Percentiles rank a stretch among this genome's conserved stretches.
Evolutionary conservation across 805 yeast genomes (phyloP).

Genomic region (Candida berthetii): DNA sequence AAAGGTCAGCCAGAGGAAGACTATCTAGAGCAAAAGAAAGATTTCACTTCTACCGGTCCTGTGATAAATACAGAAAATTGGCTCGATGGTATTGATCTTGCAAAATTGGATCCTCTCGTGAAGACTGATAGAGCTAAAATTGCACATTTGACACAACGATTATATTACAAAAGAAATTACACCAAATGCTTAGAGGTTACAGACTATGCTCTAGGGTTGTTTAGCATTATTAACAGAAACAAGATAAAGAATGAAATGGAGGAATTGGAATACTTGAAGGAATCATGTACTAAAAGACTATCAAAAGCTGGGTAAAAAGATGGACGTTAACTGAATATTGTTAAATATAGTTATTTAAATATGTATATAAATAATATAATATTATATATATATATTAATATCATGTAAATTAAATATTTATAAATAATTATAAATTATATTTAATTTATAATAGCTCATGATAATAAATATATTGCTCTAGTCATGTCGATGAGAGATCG

Average conservation of each 20-base stretch:
- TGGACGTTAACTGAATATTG: no score
- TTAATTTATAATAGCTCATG: no score
- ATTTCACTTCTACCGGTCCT: conserved; percentile 55
- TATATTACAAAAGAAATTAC: conserved; percentile 52
- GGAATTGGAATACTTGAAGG: conserved; percentile 42
- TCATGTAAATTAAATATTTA: no score
- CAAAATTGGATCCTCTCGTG: conserved; percentile 22
- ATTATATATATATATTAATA: no score
- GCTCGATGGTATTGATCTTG: conserved; percentile 28
- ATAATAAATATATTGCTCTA: no score
- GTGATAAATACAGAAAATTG: conserved; percentile 38
- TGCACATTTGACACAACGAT: conserved; percentile 55
- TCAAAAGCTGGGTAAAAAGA: conserved; percentile 3
- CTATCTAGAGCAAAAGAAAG: conserved; percentile 42
- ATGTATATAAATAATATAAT: no score
- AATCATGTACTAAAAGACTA: conserved; percentile 28
- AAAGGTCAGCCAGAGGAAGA: conserved; percentile 70
- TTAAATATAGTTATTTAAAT: no score
- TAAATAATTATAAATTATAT: no score
- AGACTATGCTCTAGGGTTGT: conserved; percentile 27
- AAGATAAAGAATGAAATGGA: conserved; percentile 43
- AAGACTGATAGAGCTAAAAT: conserved; percentile 53
- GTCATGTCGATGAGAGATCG: no score
- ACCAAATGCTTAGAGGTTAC: conserved; percentile 41
- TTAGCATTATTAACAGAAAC: conserved; percentile 27